These are phyloP conservation scores for Nothophytophthora sp. DNA, from an alignment of 352 stramenopile species.

Conservation along the genomic window DNA sequence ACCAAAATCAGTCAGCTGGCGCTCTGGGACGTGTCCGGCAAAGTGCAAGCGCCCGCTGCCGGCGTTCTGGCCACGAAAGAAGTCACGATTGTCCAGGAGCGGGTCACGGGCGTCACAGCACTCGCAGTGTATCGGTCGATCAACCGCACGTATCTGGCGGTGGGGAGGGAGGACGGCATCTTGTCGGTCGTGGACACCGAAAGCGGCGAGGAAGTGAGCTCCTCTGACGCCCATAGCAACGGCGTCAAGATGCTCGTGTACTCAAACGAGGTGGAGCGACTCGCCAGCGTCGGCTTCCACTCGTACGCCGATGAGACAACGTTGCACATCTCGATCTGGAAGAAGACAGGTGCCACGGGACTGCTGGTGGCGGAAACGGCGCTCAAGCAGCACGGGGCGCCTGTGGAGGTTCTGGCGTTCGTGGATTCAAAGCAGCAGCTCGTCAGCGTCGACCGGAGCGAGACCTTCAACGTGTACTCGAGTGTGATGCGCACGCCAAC, in stretches of 20 bases:
- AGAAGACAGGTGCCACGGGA: slow-evolving; percentile 30
- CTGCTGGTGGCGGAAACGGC: slow-evolving; percentile 32
- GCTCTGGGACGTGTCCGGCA: slow-evolving; percentile 55
- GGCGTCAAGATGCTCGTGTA: slow-evolving; percentile 56
- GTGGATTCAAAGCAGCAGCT: slow-evolving; percentile 65
- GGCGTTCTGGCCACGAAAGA: slow-evolving; percentile 29
- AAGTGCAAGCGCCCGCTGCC: slow-evolving; percentile 16
- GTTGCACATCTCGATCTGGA: slow-evolving; percentile 56
- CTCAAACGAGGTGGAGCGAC: slow-evolving; percentile 45
- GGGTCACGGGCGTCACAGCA: slow-evolving; percentile 53
- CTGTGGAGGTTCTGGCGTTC: slow-evolving; percentile 46
- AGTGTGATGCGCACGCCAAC: slow-evolving; percentile 46
- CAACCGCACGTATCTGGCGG: slow-evolving; percentile 52
- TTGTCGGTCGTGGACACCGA: slow-evolving; percentile 59
- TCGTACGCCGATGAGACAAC: slow-evolving; percentile 73
- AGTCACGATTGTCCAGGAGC: slow-evolving; percentile 34
- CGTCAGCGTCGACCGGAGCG: slow-evolving; percentile 47
- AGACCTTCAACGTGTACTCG: slow-evolving; percentile 47
- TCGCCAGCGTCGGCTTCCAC: slow-evolving; percentile 60
- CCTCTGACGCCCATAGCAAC: slow-evolving; percentile 57
- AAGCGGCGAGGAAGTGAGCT: slow-evolving; percentile 38
- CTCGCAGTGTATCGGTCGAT: slow-evolving; percentile 46
- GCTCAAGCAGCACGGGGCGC: slow-evolving; percentile 36
- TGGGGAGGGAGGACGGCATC: slow-evolving; percentile 58
- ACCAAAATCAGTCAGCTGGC: slow-evolving; percentile 61